Conservation (phyloP, 148 eudicot genomes). For the Diospyros lotus region DNA sequence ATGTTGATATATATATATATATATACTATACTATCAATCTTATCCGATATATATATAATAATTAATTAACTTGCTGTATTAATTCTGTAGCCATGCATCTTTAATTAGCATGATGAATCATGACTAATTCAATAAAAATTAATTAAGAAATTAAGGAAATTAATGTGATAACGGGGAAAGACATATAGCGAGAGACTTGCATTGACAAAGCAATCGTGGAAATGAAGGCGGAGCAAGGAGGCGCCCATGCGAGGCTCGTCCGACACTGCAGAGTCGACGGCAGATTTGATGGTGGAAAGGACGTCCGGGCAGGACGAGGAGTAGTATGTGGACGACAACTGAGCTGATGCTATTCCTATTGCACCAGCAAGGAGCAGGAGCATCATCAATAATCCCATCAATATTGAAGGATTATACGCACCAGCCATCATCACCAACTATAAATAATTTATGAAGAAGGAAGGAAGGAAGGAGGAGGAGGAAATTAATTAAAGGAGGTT, state of each 20-base stretch:
- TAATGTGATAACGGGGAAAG: background rate
- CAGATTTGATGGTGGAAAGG: conserved; percentile 12
- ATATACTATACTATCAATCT: too few species aligned
- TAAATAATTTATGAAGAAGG: background rate
- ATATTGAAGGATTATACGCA: too few species aligned
- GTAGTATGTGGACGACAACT: conserved; percentile 16
- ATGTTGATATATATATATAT: too few species aligned
- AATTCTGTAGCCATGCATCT: too few species aligned
- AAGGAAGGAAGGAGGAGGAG: too few species aligned
- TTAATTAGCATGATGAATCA: background rate
- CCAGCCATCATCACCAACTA: background rate
- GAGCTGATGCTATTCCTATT: conserved; percentile 14
- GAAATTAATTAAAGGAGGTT: too few species aligned
- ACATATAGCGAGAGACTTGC: conserved; percentile 22
- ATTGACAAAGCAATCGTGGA: conserved; percentile 53
- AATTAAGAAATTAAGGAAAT: background rate
- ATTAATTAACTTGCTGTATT: too few species aligned
- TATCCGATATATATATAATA: too few species aligned
- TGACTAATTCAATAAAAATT: background rate
- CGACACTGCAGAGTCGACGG: conserved; percentile 10
- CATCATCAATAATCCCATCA: background rate
- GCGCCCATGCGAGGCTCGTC: conserved; percentile 26
- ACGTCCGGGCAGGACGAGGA: conserved; percentile 6
- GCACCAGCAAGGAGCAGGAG: background rate
- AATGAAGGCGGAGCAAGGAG: conserved; percentile 28